These are phyloP conservation scores for Colletotrichum theobromicola DNA, from an alignment of 2,329 filamentous ascomycete species.

Conservation along the genomic window DNA sequence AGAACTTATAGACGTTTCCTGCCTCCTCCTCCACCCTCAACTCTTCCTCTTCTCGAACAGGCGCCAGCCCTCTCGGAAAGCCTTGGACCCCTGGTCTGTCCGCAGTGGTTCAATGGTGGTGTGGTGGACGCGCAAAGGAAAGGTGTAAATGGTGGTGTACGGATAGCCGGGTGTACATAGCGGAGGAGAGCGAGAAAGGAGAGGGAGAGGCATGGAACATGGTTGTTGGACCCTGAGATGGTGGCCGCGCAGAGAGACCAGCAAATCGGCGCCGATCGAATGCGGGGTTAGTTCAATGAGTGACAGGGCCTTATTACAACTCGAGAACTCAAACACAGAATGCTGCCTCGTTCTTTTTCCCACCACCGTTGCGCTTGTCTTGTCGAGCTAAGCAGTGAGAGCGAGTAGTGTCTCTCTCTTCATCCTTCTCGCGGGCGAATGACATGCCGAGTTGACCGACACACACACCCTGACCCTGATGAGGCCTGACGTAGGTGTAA, in stretches of 20 bases:
- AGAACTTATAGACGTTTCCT: constrained; percentile 15
- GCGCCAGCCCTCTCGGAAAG: not conserved
- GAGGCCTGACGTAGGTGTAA: constrained; percentile 15
- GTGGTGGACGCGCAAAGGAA: not conserved
- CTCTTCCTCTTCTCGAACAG: not conserved
- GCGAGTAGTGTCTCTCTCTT: not conserved
- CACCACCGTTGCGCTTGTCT: not conserved
- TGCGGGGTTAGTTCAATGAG: constrained; percentile 13
- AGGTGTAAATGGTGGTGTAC: constrained; percentile 1
- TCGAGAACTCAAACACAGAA: not conserved
- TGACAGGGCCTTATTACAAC: constrained; percentile 21
- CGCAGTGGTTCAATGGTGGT: not conserved
- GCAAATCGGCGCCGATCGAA: constrained; percentile 12
- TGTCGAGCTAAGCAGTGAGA: not conserved
- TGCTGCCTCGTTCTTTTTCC: not conserved
- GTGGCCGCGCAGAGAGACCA: constrained; percentile 6
- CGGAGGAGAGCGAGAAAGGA: not conserved
- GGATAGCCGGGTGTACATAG: constrained; percentile 7
- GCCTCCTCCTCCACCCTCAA: not conserved
- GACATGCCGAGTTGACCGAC: not conserved
- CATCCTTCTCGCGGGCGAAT: constrained; percentile 1
- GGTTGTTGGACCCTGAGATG: constrained; percentile 18
- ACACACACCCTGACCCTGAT: not conserved
- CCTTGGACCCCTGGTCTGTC: constrained; percentile 20
- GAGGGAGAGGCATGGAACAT: constrained; percentile 2